Conservation (phyloP, 2,329 filamentous ascomycete genomes). For the Leptographium flavum region DNA sequence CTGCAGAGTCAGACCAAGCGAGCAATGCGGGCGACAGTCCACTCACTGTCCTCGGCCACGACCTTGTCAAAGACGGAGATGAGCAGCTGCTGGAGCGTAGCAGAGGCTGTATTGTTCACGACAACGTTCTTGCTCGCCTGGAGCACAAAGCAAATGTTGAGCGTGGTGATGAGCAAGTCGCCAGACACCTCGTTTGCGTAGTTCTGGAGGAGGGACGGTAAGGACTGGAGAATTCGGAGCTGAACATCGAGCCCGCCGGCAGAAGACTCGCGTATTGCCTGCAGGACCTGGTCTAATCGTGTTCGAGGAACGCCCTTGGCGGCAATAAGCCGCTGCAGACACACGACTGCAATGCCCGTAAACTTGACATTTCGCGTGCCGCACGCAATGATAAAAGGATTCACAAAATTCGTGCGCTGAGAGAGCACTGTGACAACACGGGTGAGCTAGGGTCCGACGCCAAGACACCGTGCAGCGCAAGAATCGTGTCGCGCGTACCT, state of each 20-base stretch:
- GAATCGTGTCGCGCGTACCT: slow-evolving; percentile 29
- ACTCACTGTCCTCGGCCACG: slow-evolving; percentile 61
- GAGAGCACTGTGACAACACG: slow-evolving; percentile 54
- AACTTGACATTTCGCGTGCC: slow-evolving; percentile 82
- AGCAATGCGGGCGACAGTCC: too few species aligned
- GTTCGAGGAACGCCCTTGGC: slow-evolving; percentile 64
- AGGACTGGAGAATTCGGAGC: slow-evolving; percentile 83
- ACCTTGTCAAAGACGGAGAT: slow-evolving; percentile 91
- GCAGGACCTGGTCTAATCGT: slow-evolving; percentile 72
- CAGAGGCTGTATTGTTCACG: slow-evolving; percentile 88
- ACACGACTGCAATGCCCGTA: slow-evolving; percentile 73
- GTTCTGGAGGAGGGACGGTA: slow-evolving; percentile 81
- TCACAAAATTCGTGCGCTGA: slow-evolving; percentile 69
- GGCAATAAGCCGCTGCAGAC: slow-evolving; percentile 77
- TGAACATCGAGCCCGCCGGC: slow-evolving; percentile 77
- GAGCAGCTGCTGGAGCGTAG: slow-evolving; percentile 89
- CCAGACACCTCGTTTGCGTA: slow-evolving; percentile 72
- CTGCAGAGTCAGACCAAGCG: too few species aligned
- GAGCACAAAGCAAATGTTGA: slow-evolving; percentile 85
- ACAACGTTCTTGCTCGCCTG: slow-evolving; percentile 87
- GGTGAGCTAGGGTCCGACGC: background rate
- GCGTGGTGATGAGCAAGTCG: slow-evolving; percentile 62
- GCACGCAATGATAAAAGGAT: slow-evolving; percentile 89
- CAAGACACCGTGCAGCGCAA: background rate
- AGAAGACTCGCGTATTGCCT: slow-evolving; percentile 75